A percentile compares a stretch with the other conserved stretches of the same genome.
phyloP scores from a whole-genome alignment of 768 basidiomycete species.

The Mycena galericulata region DNA sequence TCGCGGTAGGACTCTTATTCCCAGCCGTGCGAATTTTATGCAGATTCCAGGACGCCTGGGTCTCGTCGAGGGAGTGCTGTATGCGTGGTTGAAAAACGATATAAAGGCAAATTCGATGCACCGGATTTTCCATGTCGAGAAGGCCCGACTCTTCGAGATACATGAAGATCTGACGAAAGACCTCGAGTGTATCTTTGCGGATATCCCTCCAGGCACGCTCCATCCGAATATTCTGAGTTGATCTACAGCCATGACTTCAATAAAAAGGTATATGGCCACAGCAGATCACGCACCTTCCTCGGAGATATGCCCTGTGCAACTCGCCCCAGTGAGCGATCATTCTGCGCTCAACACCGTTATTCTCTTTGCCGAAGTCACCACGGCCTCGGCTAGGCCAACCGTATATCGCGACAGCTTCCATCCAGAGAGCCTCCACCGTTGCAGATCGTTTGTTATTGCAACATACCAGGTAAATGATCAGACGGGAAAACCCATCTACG shows the following conservation, averaged over 20 bases:
- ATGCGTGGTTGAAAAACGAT: conserved; percentile 45
- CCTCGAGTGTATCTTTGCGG: conserved; percentile 43
- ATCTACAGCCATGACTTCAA: conserved; percentile 28
- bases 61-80: conserved; percentile 41
- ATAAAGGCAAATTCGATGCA: conserved; percentile 39
- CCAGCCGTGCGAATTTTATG: conserved; percentile 33
- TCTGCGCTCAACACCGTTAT: conserved; percentile 4
- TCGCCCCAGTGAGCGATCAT: conserved; percentile 35
- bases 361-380: conserved; percentile 15
- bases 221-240: conserved; percentile 45
- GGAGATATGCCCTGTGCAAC: conserved; percentile 5
- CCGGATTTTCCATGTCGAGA: conserved; percentile 36
- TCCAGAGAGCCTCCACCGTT: conserved; percentile 39
- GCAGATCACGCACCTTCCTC: conserved; percentile 18
- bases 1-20: neutral
- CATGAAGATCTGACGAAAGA: conserved; percentile 44
- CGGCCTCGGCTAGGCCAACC: conserved; percentile 46
- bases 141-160: conserved; percentile 41
- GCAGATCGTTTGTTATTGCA: conserved; percentile 42
- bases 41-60: conserved; percentile 40
- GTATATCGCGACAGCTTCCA: conserved; percentile 35
- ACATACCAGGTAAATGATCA: conserved; percentile 45
- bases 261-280: conserved; percentile 7
- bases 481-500: conserved; percentile 53
- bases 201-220: conserved; percentile 44